Evolutionary conservation across 2,329 filamentous ascomycete species (phyloP).

Genomic region (Pseudocercospora macadamiae): DNA sequence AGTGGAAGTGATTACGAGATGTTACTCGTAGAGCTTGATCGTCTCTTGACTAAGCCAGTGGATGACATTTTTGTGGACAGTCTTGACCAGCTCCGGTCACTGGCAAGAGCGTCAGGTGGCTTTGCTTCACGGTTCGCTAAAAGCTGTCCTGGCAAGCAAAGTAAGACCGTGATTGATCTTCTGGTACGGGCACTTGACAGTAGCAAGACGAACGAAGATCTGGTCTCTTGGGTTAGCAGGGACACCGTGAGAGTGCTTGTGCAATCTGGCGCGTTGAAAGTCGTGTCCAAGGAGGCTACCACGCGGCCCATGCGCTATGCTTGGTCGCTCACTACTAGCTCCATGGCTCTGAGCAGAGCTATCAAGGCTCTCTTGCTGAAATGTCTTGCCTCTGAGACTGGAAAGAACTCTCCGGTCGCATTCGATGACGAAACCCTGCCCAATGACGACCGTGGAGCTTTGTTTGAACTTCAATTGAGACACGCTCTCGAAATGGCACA

Average conservation of each 20-base stretch:
- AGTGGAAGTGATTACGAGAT: conserved; percentile 32
- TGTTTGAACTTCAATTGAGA: conserved; percentile 49
- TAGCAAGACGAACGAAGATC: conserved; percentile 25
- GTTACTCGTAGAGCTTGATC: conserved; percentile 28
- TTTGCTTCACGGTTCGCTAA: conserved; percentile 35
- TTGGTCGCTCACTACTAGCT: conserved; percentile 27
- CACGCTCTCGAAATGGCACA: conserved; percentile 27
- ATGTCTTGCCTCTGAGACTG: conserved; percentile 5
- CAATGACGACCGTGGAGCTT: conserved; percentile 37
- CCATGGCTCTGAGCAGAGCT: conserved; percentile 27
- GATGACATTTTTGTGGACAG: background rate
- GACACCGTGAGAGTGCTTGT: conserved; percentile 66
- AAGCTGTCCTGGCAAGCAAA: conserved; percentile 27
- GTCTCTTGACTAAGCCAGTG: conserved; percentile 12
- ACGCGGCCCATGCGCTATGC: conserved; percentile 46
- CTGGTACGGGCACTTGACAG: conserved; percentile 24
- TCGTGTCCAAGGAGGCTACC: conserved; percentile 55
- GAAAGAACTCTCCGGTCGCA: conserved; percentile 25
- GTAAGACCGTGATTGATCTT: conserved; percentile 21
- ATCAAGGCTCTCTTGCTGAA: conserved; percentile 29
- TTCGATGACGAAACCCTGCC: conserved; percentile 41
- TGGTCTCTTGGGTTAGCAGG: conserved; percentile 46
- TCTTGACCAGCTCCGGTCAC: background rate
- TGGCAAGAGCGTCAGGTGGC: conserved; percentile 24
- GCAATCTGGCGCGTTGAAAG: conserved; percentile 59